Base-by-base conservation (phyloP, 2,329 filamentous ascomycete species). In the Penicillium sp. region DNA sequence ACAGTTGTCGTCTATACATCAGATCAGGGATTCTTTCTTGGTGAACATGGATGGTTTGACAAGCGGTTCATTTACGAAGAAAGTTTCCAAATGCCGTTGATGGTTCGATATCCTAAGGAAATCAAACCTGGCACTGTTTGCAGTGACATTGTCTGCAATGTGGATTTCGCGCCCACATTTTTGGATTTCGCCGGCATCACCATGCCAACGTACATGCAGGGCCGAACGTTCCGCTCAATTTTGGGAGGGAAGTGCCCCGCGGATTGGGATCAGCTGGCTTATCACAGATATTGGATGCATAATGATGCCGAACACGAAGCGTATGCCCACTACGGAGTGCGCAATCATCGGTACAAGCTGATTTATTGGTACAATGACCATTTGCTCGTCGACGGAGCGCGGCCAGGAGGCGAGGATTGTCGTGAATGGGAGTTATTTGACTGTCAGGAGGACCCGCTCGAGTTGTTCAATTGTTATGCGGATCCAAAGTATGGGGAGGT, bases 1-100 rank as follows among this genome's bases (percentile, higher is more conserved):
- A 84, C 81, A 0, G 68, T 84, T 3, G 77, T 84, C 2, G 73
- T 83, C n/a, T 84, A 84, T 60, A 82, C 79, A 0, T 82, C 79
- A 0, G 81, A 83, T 60, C 81, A 84, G 59, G 82, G 82, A 6
- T 84, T 84, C 71, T 84, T 84, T 67, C 76, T 84, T 0, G 81
- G 81, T 8, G 82, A 84, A 57, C 82, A 84, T 59, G 81, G 82
- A 53, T 84, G 81, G 81, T 84, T 83, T 62, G 82, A 84, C 66
- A 84, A 84, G 69, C 77, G 82, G 3, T 83, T 84, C 67, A 83
- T 84, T 78, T 84, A 84, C 67, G 81, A 84, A 60, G 80, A 84
- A 67, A 77, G 73, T 15, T 84, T 84, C 69, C 81, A 84, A 67
- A 84, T 84, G 82, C 81, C 82, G 0, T 81, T 84, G 48, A 64